A percentile compares a stretch with the other conserved stretches of the same genome.
These are phyloP conservation scores for Omphalotus guepiniiformis DNA, from an alignment of 768 basidiomycete genomes.

Conservation along the genomic window DNA sequence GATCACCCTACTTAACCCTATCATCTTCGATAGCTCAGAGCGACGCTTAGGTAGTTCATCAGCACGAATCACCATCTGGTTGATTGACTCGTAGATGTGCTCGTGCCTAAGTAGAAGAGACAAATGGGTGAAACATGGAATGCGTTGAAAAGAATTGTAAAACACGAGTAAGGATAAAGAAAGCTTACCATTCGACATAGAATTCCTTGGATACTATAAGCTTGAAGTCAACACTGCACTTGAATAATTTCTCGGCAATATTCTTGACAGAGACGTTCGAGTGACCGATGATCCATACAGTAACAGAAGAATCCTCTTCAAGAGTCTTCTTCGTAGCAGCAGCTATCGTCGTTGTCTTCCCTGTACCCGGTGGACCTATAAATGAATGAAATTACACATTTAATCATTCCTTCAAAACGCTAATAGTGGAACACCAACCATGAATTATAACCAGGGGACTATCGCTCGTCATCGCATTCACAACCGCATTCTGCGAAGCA, in stretches of 20 bases:
- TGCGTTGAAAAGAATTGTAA: slow-evolving; percentile 17
- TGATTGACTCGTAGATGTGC: slow-evolving; percentile 36
- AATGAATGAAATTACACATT: neutral
- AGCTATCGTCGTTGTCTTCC: slow-evolving; percentile 50
- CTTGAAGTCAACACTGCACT: slow-evolving; percentile 33
- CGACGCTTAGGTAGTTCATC: slow-evolving; percentile 33
- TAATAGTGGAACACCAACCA: slow-evolving; percentile 21
- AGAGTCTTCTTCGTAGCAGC: slow-evolving; percentile 37
- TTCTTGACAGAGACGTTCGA: slow-evolving; percentile 51
- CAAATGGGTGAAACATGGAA: slow-evolving; percentile 20
- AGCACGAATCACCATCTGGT: slow-evolving; percentile 32
- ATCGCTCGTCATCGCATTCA: slow-evolving; percentile 29
- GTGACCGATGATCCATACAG: slow-evolving; percentile 41
- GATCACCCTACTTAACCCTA: slow-evolving; percentile 31
- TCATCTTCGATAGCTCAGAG: slow-evolving; percentile 17
- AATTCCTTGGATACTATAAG: slow-evolving; percentile 46
- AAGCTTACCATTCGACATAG: slow-evolving; percentile 40
- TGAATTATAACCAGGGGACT: slow-evolving; percentile 33
- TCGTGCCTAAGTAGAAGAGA: slow-evolving; percentile 48
- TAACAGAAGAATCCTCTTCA: slow-evolving; percentile 4
- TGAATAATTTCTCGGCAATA: slow-evolving; percentile 39
- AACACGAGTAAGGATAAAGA: slow-evolving; percentile 27
- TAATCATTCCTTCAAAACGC: neutral
- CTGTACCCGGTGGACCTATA: slow-evolving; percentile 47
- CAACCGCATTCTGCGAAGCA: slow-evolving; percentile 33